Percentiles rank a stretch among this genome's conserved stretches.
Conservation (phyloP, 2,329 filamentous ascomycete species). For the Arachnomyces sp. region DNA sequence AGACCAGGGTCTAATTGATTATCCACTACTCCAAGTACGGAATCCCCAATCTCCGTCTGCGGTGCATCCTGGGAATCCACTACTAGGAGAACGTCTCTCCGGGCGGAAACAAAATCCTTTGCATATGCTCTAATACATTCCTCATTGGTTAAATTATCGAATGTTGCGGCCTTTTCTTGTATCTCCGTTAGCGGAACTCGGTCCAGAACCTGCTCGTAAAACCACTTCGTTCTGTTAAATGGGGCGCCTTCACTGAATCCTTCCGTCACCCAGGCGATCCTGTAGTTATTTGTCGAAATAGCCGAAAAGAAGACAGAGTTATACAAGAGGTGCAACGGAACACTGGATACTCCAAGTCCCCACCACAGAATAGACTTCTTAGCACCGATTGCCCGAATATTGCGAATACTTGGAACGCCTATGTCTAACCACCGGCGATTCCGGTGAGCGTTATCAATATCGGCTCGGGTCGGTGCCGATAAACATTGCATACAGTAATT, state of each 20-base stretch:
- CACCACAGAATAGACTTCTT: constrained; percentile 8
- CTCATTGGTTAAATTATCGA: constrained; percentile 4
- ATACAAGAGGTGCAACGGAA: constrained; percentile 16
- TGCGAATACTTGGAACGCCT: constrained; percentile 21
- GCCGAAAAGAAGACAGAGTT: constrained; percentile 13
- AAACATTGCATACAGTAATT: constrained; percentile 33
- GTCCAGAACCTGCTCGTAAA: no score
- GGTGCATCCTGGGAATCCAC: no score
- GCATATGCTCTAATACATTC: constrained; percentile 14
- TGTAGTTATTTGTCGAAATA: constrained; percentile 15
- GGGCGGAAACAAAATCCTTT: constrained; percentile 9
- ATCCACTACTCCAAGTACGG: no score
- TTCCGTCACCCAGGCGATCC: constrained; percentile 5
- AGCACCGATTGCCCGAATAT: constrained; percentile 11
- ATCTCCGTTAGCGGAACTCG: no score
- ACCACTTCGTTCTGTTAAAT: no score
- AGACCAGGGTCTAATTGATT: no score
- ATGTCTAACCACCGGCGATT: constrained; percentile 24
- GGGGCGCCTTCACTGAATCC: no score
- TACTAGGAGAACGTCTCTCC: constrained; percentile 10
- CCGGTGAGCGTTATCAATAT: constrained; percentile 25
- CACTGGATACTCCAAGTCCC: constrained; percentile 5
- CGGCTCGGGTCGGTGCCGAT: constrained; percentile 22
- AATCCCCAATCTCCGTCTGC: no score
- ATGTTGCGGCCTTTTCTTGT: background rate